Percentiles rank a stretch among this genome's conserved stretches.
Evolutionary conservation across 805 yeast genomes (phyloP).

Genomic region (Spathaspora gorwiae): DNA sequence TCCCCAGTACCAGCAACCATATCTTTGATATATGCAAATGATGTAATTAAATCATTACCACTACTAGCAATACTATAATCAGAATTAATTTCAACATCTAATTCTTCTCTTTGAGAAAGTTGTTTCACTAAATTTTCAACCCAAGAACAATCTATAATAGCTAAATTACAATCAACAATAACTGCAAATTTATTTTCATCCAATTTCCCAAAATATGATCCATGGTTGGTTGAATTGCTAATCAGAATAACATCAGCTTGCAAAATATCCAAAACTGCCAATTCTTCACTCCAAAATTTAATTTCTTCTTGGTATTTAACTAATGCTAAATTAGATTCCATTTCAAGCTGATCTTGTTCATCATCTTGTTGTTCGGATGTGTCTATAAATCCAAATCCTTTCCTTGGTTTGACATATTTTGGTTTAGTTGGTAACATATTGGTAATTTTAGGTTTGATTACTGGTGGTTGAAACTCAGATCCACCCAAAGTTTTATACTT

Average conservation of each 20-base stretch:
- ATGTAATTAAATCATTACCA: conserved; percentile 3
- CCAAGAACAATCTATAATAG: conserved; percentile 17
- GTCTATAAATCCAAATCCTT: conserved; percentile 29
- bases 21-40: conserved; percentile 20
- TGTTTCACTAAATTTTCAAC: conserved; percentile 5
- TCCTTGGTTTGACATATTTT: conserved; percentile 15
- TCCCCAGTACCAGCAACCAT: conserved; percentile 24
- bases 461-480: neutral
- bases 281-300: conserved; percentile 11
- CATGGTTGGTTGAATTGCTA: neutral
- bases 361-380: conserved; percentile 7
- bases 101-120: conserved; percentile 1
- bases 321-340: neutral
- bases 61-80: conserved; percentile 6
- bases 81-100: neutral
- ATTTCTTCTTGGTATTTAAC: neutral
- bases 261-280: conserved; percentile 8
- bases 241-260: conserved; percentile 12
- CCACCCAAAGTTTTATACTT: conserved; percentile 4
- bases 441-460: neutral
- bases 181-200: conserved; percentile 5
- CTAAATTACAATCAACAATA: conserved; percentile 5
- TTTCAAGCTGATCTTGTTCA: neutral
- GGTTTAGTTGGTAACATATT: neutral
- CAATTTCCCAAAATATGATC: conserved; percentile 2